Conservation (phyloP, 176 grass and related monocot species). For the barley (Hordeum vulgare) region MorexV3_pseudomolecules_assembly NC_058522.1:482829813-482830312, state of each 20-base stretch:
- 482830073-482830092: constrained; percentile 33
- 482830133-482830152: constrained; percentile 9
- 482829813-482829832: constrained; percentile 54
- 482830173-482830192: constrained; percentile 27
- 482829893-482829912: constrained; percentile 21
- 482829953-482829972: constrained; percentile 27
- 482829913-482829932: constrained; percentile 37
- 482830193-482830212: constrained; percentile 27
- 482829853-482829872: constrained; percentile 54
- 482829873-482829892: constrained; percentile 39
- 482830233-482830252: constrained; percentile 43
- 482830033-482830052: constrained; percentile 41
- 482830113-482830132: constrained; percentile 37
- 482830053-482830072: constrained; percentile 30
- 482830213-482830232: constrained; percentile 51
- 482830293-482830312: constrained; percentile 39
- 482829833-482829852: constrained; percentile 58
- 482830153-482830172: constrained; percentile 51
- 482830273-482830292: constrained; percentile 49
- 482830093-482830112: constrained; percentile 30
- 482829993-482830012: constrained; percentile 40
- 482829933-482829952: constrained; percentile 40
- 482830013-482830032: constrained; percentile 31
- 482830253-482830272: constrained; percentile 58
- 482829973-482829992: constrained; percentile 31